Base-by-base conservation (phyloP, 768 basidiomycete species). In the Fibroporia radiculosa region DNA sequence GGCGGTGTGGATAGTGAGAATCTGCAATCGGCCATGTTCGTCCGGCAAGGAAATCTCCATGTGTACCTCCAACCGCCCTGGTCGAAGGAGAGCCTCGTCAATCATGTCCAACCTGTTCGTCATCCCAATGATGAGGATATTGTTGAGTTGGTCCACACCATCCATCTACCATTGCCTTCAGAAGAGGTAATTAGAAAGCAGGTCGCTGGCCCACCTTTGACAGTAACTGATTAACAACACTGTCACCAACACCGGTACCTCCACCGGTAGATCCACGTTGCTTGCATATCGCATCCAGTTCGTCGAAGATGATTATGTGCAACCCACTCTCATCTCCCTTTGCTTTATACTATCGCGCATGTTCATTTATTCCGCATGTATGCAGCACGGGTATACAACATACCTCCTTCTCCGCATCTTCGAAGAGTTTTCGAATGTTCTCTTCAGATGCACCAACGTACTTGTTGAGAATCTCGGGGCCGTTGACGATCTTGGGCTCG, bases 281-380 rank as follows among this genome's bases (percentile, higher is more conserved):
- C 62, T 97, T 99, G 74, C 93, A 97, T 52, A 99, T 89, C 13
- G 96, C 96, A 58, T 99, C 96, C 55, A 99, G 65, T 66, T 99
- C 96, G 62, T 99, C 96, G 58, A 99, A 99, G 49, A 99, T 99
- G 68, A 99, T 97, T 68, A 99, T 98, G 59, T 99, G 96, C 37
- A 99, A 67, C 3, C 91, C 93, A 64, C 92, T 95, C 53, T 97
- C 93, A 52, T 98, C 95, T 6, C 84, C 89, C 65, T 97, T 97
- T 54, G 88, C 90, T 64, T 96, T 98, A 71, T 93, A 98, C 88
- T 93, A 52, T 20, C 11, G 2, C 8, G 19, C n/a, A 20, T 3
- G 14, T 11, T 43, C 57, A 24, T 52, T 32, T 25, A 6, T 7
- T 16, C 18, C 4, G 13, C 23, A 35, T 26, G 40, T 2, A 23